Conservation (phyloP, 441 rosid genomes). For the Pelargonium cotyledonis region DNA sequence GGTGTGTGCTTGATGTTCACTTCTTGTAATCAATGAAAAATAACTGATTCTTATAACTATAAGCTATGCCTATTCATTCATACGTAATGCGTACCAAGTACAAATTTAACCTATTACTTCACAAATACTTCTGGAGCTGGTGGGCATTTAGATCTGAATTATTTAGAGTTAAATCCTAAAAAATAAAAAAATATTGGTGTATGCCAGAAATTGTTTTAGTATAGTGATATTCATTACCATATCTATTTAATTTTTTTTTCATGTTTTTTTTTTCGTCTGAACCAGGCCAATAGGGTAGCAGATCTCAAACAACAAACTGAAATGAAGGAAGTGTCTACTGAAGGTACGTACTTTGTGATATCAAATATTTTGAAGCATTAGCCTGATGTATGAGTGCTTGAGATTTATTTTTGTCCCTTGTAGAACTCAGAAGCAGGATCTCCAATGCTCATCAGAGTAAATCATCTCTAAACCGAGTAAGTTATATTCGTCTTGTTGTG, state of each 20-base stretch:
- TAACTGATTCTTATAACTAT: not conserved
- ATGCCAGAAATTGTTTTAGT: not conserved
- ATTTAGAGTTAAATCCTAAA: not conserved
- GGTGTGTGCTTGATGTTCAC: not conserved
- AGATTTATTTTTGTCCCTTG: constrained; percentile 24
- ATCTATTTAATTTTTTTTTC: constrained; percentile 1
- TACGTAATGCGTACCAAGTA: not conserved
- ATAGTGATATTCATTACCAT: not conserved
- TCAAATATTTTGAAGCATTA: not conserved
- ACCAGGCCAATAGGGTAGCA: constrained; percentile 60
- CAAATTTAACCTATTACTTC: not conserved
- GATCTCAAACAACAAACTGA: constrained; percentile 60
- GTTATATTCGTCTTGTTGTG: constrained; percentile 16
- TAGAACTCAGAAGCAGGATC: constrained; percentile 59
- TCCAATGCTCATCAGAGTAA: constrained; percentile 37
- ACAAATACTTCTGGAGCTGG: not conserved
- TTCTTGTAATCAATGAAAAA: not conserved
- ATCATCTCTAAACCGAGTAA: constrained; percentile 43
- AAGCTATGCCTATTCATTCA: not conserved
- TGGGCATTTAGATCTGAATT: not conserved
- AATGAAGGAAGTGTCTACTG: constrained; percentile 57
- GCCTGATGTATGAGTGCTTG: constrained; percentile 12
- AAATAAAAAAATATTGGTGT: not conserved
- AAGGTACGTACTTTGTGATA: constrained; percentile 38
- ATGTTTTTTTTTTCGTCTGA: constrained; percentile 22